Evolutionary conservation across 192 early-diverging fungal genomes (phyloP).

Genomic region (Coemansia sp.): DNA sequence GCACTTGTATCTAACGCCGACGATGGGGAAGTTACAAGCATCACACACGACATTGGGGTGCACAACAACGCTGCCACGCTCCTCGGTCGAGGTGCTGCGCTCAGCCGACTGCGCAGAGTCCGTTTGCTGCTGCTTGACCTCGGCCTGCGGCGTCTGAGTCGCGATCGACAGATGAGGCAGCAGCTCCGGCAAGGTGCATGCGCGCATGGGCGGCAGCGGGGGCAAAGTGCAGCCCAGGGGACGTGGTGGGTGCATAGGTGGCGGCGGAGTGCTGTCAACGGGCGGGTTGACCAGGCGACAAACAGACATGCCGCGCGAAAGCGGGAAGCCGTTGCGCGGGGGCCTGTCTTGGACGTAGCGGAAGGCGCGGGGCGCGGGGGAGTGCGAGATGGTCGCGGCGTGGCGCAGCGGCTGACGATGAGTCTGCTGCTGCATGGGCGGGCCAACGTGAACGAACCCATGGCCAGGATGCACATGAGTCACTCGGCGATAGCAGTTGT

Average conservation of each 20-base stretch:
- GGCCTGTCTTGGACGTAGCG: conserved; percentile 8
- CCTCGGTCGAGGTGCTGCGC: conserved; percentile 17
- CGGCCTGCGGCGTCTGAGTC: neutral
- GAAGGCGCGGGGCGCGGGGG: neutral
- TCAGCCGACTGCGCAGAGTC: conserved; percentile 2
- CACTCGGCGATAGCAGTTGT: conserved; percentile 55
- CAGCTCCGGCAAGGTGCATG: conserved; percentile 14
- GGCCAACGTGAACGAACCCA: conserved; percentile 50
- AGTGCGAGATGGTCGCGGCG: conserved; percentile 2
- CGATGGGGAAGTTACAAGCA: conserved; percentile 68
- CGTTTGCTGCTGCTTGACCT: conserved; percentile 21
- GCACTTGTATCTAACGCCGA: conserved; percentile 92
- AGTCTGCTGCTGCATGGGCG: conserved; percentile 1
- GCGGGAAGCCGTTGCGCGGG: conserved; percentile 3
- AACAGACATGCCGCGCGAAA: conserved; percentile 4
- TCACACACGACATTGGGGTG: conserved; percentile 40
- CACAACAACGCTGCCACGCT: neutral
- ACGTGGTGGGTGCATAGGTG: neutral
- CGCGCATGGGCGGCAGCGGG: neutral
- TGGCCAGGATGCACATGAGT: conserved; percentile 40
- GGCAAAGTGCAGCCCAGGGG: neutral
- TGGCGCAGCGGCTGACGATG: conserved; percentile 14
- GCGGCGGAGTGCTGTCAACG: neutral
- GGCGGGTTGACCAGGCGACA: conserved; percentile 20
- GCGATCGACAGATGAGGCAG: conserved; percentile 6